Percentiles rank a stretch among this genome's conserved stretches.
These are phyloP conservation scores for Suillus spraguei DNA, from an alignment of 768 basidiomycete genomes.

Conservation along the genomic window DNA sequence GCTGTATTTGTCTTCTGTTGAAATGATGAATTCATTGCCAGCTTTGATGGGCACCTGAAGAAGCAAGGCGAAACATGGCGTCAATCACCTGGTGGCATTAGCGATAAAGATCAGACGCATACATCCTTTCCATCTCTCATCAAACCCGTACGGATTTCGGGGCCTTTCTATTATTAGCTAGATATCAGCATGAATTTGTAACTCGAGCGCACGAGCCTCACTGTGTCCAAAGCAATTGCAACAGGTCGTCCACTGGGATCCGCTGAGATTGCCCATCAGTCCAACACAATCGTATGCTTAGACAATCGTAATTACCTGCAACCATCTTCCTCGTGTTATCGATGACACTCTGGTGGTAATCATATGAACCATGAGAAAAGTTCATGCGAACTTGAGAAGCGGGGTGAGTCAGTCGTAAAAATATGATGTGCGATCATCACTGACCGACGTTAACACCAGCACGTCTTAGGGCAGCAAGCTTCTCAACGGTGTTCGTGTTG, in stretches of 20 bases:
- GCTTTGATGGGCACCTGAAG: slow-evolving; percentile 77
- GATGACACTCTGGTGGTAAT: slow-evolving; percentile 98
- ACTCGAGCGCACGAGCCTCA: slow-evolving; percentile 38
- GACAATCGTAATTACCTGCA: slow-evolving; percentile 50
- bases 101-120: slow-evolving; percentile 35
- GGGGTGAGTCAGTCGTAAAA: not conserved
- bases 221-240: slow-evolving; percentile 97
- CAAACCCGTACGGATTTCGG: slow-evolving; percentile 96
- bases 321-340: slow-evolving; percentile 94
- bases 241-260: slow-evolving; percentile 84
- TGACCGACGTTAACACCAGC: slow-evolving; percentile 98
- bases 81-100: slow-evolving; percentile 11
- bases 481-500: slow-evolving; percentile 92
- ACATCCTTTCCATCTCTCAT: slow-evolving; percentile 89
- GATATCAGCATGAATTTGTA: slow-evolving; percentile 1
- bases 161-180: slow-evolving; percentile 77
- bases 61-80: not conserved
- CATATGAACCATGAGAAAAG: slow-evolving; percentile 98
- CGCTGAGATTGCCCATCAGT: slow-evolving; percentile 39
- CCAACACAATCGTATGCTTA: not conserved
- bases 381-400: slow-evolving; percentile 90
- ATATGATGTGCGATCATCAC: slow-evolving; percentile 31
- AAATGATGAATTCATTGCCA: slow-evolving; percentile 92
- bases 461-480: slow-evolving; percentile 76
- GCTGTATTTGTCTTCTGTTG: slow-evolving; percentile 80